These are phyloP conservation scores for Chrysanthemum makinoi DNA, from an alignment of 129 eudicot species.

Conservation along the genomic window DNA sequence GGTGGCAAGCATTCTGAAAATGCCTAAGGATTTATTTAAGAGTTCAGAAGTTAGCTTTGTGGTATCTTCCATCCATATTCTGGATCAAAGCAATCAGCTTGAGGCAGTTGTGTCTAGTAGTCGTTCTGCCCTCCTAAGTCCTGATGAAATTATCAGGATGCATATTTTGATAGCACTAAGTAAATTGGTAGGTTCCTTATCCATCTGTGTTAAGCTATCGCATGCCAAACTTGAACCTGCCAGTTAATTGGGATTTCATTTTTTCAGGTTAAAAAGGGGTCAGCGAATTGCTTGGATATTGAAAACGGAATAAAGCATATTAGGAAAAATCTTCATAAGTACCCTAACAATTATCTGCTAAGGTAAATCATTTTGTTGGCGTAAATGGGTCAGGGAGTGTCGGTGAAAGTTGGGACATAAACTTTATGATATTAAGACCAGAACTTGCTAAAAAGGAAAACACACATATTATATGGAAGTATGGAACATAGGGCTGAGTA, in stretches of 20 bases:
- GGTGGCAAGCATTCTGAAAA: conserved; percentile 58
- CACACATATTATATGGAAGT: too few relatives aligned
- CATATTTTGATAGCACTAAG: conserved; percentile 65
- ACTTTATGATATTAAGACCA: background rate
- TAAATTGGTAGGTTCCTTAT: conserved; percentile 63
- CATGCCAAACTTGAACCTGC: conserved; percentile 21
- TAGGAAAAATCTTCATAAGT: conserved; percentile 69
- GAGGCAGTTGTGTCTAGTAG: conserved; percentile 76
- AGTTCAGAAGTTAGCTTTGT: conserved; percentile 83
- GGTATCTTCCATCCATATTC: conserved; percentile 73
- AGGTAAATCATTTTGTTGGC: conserved; percentile 47
- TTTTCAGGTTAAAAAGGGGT: conserved; percentile 65
- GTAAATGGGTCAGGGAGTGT: background rate
- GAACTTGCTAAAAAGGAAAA: too few relatives aligned
- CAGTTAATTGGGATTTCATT: conserved; percentile 2
- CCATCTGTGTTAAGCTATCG: background rate
- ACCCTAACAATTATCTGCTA: conserved; percentile 57
- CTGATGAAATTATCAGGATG: conserved; percentile 68
- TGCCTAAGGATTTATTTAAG: conserved; percentile 70
- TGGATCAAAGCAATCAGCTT: conserved; percentile 70
- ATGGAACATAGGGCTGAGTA: too few relatives aligned
- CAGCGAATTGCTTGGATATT: conserved; percentile 43
- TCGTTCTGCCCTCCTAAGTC: conserved; percentile 54
- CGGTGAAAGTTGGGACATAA: background rate
- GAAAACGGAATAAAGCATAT: conserved; percentile 77